Evolutionary conservation across 768 basidiomycete species (phyloP), one percentile per base, ranked within the genome.

Genomic region (Auricularia heimuer): DNA sequence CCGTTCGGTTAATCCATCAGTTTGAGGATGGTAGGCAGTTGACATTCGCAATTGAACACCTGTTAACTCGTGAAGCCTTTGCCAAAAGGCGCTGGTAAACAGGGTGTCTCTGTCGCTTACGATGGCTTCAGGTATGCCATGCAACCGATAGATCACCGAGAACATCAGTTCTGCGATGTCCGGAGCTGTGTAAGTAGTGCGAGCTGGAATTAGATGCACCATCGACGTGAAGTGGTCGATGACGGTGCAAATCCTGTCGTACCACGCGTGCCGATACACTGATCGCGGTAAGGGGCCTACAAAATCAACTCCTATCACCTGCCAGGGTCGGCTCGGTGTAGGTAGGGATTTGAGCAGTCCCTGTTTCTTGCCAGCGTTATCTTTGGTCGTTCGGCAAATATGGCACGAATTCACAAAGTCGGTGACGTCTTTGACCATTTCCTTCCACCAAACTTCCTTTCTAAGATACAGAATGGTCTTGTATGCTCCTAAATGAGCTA

Each of bases 101-200:
- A 75, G 65, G 62, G 75, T 70, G 47, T 77, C 75, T 6, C 74
- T 63, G 66, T 80, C 75, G 0, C 62, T 69, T 0, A 78, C 69
- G 3, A 80, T 72, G 1, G 69, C 60, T 0, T 58, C 4, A 0
- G 74, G 78, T 0, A 77, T 44, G 0, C 77, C 74, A 66, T 81
- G 78, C 0, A 69, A 67, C 10, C 75, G 76, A 37, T 78, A 79
- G 0, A 80, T 68, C 2, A 72, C 42, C 0, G 69, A 69, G 42
- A 79, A 77, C 29, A 79, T 67, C 0, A 79, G 16, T 45, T 79
- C 72, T 0, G 78, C 78, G 0, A 82, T 62, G 0, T 81, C 73
- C 0, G 47, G 37, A 0, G 80, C 74, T 0, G 60, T 71, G 42
- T 77, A 79, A 6, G 66, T 75, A 1, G 61, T 69, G 14, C 63